Conservation (phyloP, 2,329 filamentous ascomycete species). For the Aspergillus sp. region DNA sequence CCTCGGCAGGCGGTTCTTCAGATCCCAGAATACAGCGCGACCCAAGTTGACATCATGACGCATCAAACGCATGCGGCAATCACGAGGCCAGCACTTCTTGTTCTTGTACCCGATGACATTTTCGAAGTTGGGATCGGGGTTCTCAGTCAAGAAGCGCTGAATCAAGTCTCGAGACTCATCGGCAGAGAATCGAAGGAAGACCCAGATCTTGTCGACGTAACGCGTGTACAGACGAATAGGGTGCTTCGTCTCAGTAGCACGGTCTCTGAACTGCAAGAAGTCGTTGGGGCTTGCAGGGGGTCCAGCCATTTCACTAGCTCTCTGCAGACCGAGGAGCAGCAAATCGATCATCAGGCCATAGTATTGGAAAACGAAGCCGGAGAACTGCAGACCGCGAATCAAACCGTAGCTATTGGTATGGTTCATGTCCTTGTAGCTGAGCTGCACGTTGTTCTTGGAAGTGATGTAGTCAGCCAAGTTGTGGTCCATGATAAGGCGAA, state of each 20-base stretch:
- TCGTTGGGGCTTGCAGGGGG: slow-evolving; percentile 93
- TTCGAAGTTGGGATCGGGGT: slow-evolving; percentile 98
- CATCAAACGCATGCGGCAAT: slow-evolving; percentile 98
- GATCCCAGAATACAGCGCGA: slow-evolving; percentile 96
- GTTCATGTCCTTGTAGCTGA: slow-evolving; percentile 99
- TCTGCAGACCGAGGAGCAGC: slow-evolving; percentile 85
- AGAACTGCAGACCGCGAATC: slow-evolving; percentile 97
- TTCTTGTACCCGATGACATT: slow-evolving; percentile 99
- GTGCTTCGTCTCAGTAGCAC: slow-evolving; percentile 87
- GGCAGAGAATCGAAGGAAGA: slow-evolving; percentile 89
- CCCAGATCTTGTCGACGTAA: slow-evolving; percentile 98
- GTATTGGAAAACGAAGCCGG: slow-evolving; percentile 98
- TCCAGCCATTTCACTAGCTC: slow-evolving; percentile 96
- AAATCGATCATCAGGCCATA: slow-evolving; percentile 95
- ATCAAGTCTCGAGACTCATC: slow-evolving; percentile 96
- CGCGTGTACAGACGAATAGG: slow-evolving; percentile 96
- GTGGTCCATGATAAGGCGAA: slow-evolving; percentile 98
- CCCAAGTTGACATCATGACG: slow-evolving; percentile 97
- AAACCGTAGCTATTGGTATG: slow-evolving; percentile 98
- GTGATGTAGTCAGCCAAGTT: slow-evolving; percentile 99
- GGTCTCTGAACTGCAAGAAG: slow-evolving; percentile 94
- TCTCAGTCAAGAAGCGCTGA: slow-evolving; percentile 95
- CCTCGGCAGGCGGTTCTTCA: slow-evolving; percentile 93
- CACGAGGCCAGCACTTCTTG: slow-evolving; percentile 98
- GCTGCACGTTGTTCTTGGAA: slow-evolving; percentile 97